A percentile compares a stretch with the other conserved stretches of the same genome.
Evolutionary conservation across 768 basidiomycete species (phyloP).

Genomic region (Termitomyces sp.): DNA sequence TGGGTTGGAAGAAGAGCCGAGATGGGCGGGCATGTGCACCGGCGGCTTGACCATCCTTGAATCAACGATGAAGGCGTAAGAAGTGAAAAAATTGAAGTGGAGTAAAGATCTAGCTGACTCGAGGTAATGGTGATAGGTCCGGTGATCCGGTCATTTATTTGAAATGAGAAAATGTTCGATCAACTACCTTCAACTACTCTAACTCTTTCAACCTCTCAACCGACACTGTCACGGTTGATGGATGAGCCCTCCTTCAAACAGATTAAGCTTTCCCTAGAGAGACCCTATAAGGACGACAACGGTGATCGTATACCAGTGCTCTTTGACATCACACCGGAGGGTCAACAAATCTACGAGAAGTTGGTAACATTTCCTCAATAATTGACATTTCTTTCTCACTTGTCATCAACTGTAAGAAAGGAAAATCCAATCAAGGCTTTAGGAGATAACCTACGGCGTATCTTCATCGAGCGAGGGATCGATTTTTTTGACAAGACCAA

Average conservation of each 20-base stretch:
- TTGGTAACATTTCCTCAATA: slow-evolving; percentile 32
- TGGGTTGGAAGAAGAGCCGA: slow-evolving; percentile 17
- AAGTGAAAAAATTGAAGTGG: slow-evolving; percentile 2
- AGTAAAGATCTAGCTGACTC: slow-evolving; percentile 9
- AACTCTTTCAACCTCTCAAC: too few species aligned
- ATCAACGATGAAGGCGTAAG: not conserved
- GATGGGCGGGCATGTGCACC: slow-evolving; percentile 18
- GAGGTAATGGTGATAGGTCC: slow-evolving; percentile 15
- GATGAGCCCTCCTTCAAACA: slow-evolving; percentile 50
- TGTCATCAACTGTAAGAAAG: slow-evolving; percentile 32
- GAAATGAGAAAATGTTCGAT: not conserved
- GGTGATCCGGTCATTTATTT: slow-evolving; percentile 15
- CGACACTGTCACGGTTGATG: slow-evolving; percentile 1
- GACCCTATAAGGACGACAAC: slow-evolving; percentile 77
- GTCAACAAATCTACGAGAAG: slow-evolving; percentile 71
- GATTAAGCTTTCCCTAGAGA: slow-evolving; percentile 67
- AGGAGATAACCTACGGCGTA: slow-evolving; percentile 62
- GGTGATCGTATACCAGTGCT: slow-evolving; percentile 61
- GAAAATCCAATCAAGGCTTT: slow-evolving; percentile 56
- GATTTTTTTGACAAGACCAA: slow-evolving; percentile 62
- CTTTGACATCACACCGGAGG: slow-evolving; percentile 67
- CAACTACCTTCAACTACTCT: too few species aligned
- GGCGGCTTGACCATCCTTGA: slow-evolving; percentile 34
- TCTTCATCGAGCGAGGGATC: slow-evolving; percentile 69
- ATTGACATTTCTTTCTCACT: slow-evolving; percentile 5